phyloP scores from a whole-genome alignment of 805 yeast genomes.

The Candida sphagnicola region DNA sequence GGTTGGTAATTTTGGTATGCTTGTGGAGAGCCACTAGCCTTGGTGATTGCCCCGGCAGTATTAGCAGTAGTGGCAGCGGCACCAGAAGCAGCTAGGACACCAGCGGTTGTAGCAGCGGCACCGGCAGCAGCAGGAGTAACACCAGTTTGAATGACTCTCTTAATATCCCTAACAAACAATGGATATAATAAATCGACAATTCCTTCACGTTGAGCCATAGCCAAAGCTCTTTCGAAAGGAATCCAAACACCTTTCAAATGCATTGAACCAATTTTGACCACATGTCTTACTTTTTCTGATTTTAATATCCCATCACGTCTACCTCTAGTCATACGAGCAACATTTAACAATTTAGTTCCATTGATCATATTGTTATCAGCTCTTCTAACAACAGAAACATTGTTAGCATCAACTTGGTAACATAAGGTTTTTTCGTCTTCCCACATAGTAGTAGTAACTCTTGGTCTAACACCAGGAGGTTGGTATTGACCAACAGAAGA shows the following conservation, averaged over 20 bases:
- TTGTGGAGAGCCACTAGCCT: neutral
- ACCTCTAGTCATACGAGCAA: slow-evolving; percentile 38
- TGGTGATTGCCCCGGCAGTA: slow-evolving; percentile 2
- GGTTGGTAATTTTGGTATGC: slow-evolving; percentile 5
- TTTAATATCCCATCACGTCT: slow-evolving; percentile 38
- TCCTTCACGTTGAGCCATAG: slow-evolving; percentile 78
- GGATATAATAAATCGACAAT: slow-evolving; percentile 66
- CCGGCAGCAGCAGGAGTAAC: slow-evolving; percentile 31
- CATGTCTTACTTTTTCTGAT: slow-evolving; percentile 25
- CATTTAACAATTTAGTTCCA: slow-evolving; percentile 60
- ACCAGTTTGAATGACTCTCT: slow-evolving; percentile 46
- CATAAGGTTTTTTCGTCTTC: slow-evolving; percentile 83
- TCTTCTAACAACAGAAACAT: slow-evolving; percentile 75
- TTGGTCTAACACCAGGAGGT: slow-evolving; percentile 49
- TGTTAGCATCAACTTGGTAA: slow-evolving; percentile 81
- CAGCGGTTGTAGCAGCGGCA: slow-evolving; percentile 7
- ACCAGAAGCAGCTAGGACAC: neutral
- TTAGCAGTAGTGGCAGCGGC: neutral
- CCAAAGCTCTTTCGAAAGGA: slow-evolving; percentile 77
- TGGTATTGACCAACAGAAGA: slow-evolving; percentile 42
- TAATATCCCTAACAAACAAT: slow-evolving; percentile 70
- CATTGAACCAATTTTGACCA: slow-evolving; percentile 36
- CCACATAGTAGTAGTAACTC: slow-evolving; percentile 86
- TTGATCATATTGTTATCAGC: slow-evolving; percentile 84
- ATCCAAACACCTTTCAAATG: slow-evolving; percentile 41